Evolutionary conservation across 306 rosid genomes (phyloP), one percentile per base, ranked within the genome.

Genomic region (Calophaca sinica): DNA sequence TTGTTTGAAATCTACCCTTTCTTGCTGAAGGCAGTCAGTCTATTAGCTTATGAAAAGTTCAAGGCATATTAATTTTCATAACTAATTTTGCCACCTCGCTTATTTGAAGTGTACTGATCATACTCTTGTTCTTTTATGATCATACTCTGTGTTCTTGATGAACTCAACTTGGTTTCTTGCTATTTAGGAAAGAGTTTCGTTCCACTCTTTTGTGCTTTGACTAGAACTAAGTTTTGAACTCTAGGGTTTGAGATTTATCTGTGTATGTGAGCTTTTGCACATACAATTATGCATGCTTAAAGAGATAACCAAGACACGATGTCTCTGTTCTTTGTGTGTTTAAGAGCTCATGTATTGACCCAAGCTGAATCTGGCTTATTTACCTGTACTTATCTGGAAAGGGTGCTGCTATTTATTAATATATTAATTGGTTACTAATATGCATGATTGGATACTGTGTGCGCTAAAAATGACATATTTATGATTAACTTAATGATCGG

Each of bases 311-410:
- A n/a, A n/a, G n/a, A n/a, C n/a, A n/a, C n/a, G n/a, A n/a, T n/a
- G n/a, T n/a, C n/a, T n/a, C n/a, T n/a, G n/a, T n/a, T n/a, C n/a
- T n/a, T n/a, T n/a, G n/a, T n/a, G n/a, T n/a, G n/a, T n/a, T 67
- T 51, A 54, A 14, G 11, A 62, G 60, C 9, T 9, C 7, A 20
- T 51, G 20, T 63, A 9, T 50, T 29, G 7, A 14, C 13, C 6
- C 39, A 41, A 31, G 33, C 33, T 76, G 72, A 20, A 77, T 32
- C 15, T 58, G 57, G 70, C 11, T 28, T 7, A 65, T 45, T 26
- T 29, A 45, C 9, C 6, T 3, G 44, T 65, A 44, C 38, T 65
- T 28, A 45, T 11, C 7, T 45, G 71, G 26, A 28, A 65, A 44
- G 15, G 10, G n/a, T n/a, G n/a, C n/a, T n/a, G n/a, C n/a, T n/a